phyloP scores from a whole-genome alignment of 306 rosid genomes.

The Crotalaria pallida region DNA sequence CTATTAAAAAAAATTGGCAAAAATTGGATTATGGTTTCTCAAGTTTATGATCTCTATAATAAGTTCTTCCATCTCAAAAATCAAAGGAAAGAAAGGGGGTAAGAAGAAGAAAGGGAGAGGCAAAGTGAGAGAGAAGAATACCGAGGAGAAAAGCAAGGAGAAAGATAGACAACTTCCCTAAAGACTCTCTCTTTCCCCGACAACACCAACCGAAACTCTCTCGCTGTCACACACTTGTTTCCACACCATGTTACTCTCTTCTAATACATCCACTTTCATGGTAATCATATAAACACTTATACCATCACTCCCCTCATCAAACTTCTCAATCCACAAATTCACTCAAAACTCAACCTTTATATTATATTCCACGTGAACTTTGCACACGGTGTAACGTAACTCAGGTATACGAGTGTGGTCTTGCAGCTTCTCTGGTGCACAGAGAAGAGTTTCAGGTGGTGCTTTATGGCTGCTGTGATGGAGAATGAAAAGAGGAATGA shows the following conservation, averaged over 20 bases:
- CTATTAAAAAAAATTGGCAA: no score
- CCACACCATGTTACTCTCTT: slow-evolving; percentile 44
- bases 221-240: slow-evolving; percentile 29
- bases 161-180: neutral
- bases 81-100: neutral
- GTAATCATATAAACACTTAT: slow-evolving; percentile 30
- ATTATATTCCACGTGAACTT: neutral
- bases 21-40: no score
- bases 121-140: neutral
- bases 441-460: slow-evolving; percentile 31
- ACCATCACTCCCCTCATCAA: neutral
- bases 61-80: neutral
- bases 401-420: slow-evolving; percentile 32
- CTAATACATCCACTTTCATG: slow-evolving; percentile 39
- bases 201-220: slow-evolving; percentile 25
- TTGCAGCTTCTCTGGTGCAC: slow-evolving; percentile 27
- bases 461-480: slow-evolving; percentile 35
- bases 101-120: slow-evolving; percentile 14
- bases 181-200: slow-evolving; percentile 4
- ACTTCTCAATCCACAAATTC: slow-evolving; percentile 11
- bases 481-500: slow-evolving; percentile 39
- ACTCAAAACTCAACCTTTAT: neutral
- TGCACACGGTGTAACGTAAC: slow-evolving; percentile 44
- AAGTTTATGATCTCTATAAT: no score
- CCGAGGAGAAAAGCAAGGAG: neutral